These are phyloP conservation scores for Sphaerulina musiva DNA, from an alignment of 2,329 filamentous ascomycete genomes.

Conservation along the genomic window DNA sequence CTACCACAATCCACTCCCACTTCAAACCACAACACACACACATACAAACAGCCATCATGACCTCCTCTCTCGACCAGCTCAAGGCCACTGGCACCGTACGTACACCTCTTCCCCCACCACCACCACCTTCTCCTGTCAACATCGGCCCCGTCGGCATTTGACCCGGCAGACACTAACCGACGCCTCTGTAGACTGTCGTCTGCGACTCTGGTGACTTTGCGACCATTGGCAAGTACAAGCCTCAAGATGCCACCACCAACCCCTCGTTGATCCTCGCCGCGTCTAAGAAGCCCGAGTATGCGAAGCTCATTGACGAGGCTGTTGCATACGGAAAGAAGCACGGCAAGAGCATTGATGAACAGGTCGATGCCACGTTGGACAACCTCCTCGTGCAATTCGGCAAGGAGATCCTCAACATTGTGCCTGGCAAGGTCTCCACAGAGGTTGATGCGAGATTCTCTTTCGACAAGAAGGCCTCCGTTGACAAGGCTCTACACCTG, in stretches of 20 bases:
- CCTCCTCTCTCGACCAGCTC: constrained; percentile 89
- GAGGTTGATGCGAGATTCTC: constrained; percentile 96
- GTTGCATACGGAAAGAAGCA: constrained; percentile 77
- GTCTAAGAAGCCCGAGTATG: constrained; percentile 57
- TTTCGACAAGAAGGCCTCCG: constrained; percentile 85
- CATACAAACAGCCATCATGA: constrained; percentile 51
- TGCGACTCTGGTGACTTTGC: constrained; percentile 80
- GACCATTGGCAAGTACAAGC: constrained; percentile 99
- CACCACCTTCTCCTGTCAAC: background rate
- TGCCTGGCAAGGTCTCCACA: constrained; percentile 97
- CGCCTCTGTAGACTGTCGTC: constrained; percentile 67
- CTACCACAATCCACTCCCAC: background rate
- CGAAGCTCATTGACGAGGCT: constrained; percentile 27
- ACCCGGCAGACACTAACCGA: constrained; percentile 18
- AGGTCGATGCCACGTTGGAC: constrained; percentile 89
- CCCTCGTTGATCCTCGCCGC: constrained; percentile 96
- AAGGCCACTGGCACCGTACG: constrained; percentile 94
- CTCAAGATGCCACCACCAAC: constrained; percentile 99
- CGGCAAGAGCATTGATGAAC: constrained; percentile 60
- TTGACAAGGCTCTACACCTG: constrained; percentile 93
- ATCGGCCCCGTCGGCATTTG: constrained; percentile 21
- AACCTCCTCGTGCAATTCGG: constrained; percentile 95
- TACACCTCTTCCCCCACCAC: constrained; percentile 28
- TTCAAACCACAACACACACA: background rate
- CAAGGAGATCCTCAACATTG: constrained; percentile 92